Evolutionary conservation across 257 asterid genomes (phyloP).

Genomic region (Solanum ahanhuiri): DNA sequence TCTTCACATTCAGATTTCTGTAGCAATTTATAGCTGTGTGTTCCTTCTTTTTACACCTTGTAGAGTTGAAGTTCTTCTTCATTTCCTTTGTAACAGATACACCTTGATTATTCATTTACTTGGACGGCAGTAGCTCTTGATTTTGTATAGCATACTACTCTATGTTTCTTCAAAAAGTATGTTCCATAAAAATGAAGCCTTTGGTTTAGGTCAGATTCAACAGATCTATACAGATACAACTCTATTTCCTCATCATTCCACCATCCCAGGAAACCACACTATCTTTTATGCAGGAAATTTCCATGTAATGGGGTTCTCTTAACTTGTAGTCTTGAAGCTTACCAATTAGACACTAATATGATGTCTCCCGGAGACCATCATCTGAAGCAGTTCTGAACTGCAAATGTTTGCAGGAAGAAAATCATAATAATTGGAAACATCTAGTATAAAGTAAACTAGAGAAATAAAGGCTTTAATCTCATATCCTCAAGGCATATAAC

Average conservation of each 20-base stretch:
- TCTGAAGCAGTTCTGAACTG: constrained; percentile 17
- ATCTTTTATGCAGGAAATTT: constrained; percentile 28
- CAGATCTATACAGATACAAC: constrained; percentile 10
- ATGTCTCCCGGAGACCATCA: constrained; percentile 39
- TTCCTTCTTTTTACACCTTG: no score
- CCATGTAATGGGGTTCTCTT: constrained; percentile 30
- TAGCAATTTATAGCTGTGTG: no score
- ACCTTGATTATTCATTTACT: no score
- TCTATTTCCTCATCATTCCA: constrained; percentile 42
- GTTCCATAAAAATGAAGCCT: no score
- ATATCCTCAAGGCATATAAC: constrained; percentile 40
- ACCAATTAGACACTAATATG: constrained; percentile 45
- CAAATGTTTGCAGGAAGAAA: no score
- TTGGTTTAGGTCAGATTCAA: constrained; percentile 11
- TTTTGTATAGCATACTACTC: no score
- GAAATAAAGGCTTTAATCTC: constrained; percentile 27
- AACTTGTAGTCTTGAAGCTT: constrained; percentile 47
- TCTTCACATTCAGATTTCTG: no score
- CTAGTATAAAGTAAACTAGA: neutral
- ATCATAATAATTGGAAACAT: no score
- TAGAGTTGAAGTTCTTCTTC: no score
- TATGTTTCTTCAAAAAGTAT: no score
- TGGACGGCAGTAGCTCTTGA: no score
- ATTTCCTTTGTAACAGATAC: no score
- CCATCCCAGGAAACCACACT: constrained; percentile 67